Percentiles rank a stretch among this genome's conserved stretches.
These are phyloP conservation scores for Pseudogymnoascus sp. DNA, from an alignment of 2,329 filamentous ascomycete genomes.

Conservation along the genomic window DNA sequence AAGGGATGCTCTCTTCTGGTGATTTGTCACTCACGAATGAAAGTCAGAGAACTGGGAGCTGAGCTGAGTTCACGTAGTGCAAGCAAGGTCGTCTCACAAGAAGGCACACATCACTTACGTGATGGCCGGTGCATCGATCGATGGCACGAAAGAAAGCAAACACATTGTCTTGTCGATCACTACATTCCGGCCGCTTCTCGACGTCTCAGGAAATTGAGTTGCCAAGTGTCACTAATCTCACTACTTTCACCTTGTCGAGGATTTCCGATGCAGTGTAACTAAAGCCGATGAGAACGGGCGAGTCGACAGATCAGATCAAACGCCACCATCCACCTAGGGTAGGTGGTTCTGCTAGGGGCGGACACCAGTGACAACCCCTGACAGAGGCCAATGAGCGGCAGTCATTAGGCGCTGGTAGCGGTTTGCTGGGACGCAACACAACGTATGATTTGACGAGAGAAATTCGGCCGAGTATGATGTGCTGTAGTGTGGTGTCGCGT, in stretches of 20 bases:
- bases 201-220: neutral
- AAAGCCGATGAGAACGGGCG: neutral
- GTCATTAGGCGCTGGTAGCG: slow-evolving; percentile 3
- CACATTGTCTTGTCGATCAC: neutral
- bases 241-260: neutral
- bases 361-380: slow-evolving; percentile 5
- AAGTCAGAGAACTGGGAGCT: neutral
- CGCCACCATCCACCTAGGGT: slow-evolving; percentile 1
- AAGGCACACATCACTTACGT: neutral
- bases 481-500: neutral
- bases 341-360: neutral
- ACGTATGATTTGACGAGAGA: neutral
- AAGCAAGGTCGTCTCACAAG: neutral
- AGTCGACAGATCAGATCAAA: slow-evolving; percentile 10
- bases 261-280: slow-evolving; percentile 8
- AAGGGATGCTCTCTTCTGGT: neutral
- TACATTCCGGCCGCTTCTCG: neutral
- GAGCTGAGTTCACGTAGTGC: neutral
- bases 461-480: slow-evolving; percentile 6
- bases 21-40: slow-evolving; percentile 4
- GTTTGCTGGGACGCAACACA: neutral
- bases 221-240: slow-evolving; percentile 7
- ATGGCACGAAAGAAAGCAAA: neutral
- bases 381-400: neutral
- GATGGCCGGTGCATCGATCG: neutral